Evolutionary conservation across 2,329 filamentous ascomycete genomes (phyloP).

Genomic region (Fusarium floridanum): DNA sequence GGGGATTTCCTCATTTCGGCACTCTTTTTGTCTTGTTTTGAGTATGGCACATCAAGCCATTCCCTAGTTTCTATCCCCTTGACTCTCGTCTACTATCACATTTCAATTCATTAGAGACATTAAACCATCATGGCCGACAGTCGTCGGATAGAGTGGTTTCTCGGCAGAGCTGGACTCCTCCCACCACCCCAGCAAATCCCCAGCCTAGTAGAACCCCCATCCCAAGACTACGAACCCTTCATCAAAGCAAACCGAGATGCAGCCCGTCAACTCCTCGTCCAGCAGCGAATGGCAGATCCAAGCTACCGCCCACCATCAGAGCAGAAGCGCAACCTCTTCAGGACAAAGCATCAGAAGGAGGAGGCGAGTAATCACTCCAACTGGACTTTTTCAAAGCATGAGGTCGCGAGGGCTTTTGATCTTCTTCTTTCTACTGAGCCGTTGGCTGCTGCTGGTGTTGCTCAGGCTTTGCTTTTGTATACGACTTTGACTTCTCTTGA

Average conservation of each 20-base stretch:
- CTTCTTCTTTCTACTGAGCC: not conserved
- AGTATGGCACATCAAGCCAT: not conserved
- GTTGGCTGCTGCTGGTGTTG: slow-evolving; percentile 17
- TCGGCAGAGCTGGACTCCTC: slow-evolving; percentile 13
- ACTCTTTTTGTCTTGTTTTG: not conserved
- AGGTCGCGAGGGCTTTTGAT: slow-evolving; percentile 22
- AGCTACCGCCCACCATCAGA: not conserved
- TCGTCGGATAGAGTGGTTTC: slow-evolving; percentile 22
- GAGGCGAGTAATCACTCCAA: not conserved
- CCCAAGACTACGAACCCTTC: slow-evolving; percentile 19
- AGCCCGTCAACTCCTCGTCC: slow-evolving; percentile 13
- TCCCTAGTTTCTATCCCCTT: not conserved
- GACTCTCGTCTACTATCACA: not conserved
- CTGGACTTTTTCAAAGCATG: slow-evolving; percentile 29
- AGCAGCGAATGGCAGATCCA: slow-evolving; percentile 7
- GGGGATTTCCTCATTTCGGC: not conserved
- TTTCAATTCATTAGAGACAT: not conserved
- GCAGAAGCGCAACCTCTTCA: slow-evolving; percentile 16
- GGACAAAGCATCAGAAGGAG: slow-evolving; percentile 12
- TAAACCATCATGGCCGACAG: slow-evolving; percentile 8
- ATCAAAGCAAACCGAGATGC: not conserved
- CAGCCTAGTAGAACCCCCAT: slow-evolving; percentile 1
- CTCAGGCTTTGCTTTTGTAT: slow-evolving; percentile 13
- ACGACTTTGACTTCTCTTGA: not conserved
- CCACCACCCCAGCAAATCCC: slow-evolving; percentile 16